These are phyloP conservation scores for Blastomyces gilchristii DNA, from an alignment of 2,329 filamentous ascomycete species.

Conservation along the genomic window DNA sequence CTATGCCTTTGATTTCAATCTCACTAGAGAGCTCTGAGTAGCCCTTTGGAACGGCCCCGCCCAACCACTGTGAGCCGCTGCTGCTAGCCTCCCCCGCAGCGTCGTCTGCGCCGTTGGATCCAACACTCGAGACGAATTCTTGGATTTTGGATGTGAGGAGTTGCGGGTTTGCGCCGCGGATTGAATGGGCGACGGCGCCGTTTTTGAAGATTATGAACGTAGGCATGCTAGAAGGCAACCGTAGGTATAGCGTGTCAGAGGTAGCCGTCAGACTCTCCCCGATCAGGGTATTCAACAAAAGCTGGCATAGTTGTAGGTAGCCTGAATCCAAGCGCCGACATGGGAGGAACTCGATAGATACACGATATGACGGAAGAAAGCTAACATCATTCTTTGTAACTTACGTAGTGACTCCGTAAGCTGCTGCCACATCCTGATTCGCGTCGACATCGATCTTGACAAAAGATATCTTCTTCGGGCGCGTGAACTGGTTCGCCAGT, in stretches of 20 bases:
- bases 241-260: background rate
- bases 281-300: background rate
- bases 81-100: slow-evolving; percentile 33
- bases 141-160: slow-evolving; percentile 62
- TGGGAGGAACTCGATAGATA: background rate
- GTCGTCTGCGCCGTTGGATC: slow-evolving; percentile 43
- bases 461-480: slow-evolving; percentile 65
- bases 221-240: slow-evolving; percentile 49
- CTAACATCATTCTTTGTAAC: slow-evolving; percentile 18
- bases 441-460: slow-evolving; percentile 76
- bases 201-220: slow-evolving; percentile 86
- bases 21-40: slow-evolving; percentile 77
- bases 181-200: slow-evolving; percentile 55
- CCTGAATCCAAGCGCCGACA: background rate
- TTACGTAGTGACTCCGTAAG: slow-evolving; percentile 61
- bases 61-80: slow-evolving; percentile 52
- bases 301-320: background rate
- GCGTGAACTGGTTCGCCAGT: slow-evolving; percentile 60
- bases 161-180: slow-evolving; percentile 62
- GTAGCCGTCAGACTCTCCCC: background rate
- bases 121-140: slow-evolving; percentile 46
- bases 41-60: slow-evolving; percentile 62
- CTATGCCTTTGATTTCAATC: slow-evolving; percentile 67
- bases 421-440: slow-evolving; percentile 60
- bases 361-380: background rate